Evolutionary conservation across 208 protist genomes (phyloP), one percentile per base, ranked within the genome.

Genomic region (Leishmania tarentolae): DNA sequence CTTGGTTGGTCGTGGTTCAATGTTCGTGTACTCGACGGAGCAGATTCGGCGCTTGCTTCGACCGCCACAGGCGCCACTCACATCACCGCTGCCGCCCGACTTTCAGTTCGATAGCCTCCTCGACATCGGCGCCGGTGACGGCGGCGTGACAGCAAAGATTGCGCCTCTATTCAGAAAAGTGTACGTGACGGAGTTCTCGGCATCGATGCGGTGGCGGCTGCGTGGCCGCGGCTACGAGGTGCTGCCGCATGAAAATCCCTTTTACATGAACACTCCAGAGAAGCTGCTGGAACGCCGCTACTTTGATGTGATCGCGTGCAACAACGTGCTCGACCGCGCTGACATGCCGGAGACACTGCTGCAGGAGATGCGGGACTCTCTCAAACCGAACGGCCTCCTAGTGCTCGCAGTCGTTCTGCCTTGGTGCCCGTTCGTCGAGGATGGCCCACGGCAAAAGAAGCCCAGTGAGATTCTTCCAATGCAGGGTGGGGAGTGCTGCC

Each of bases 391-490:
- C 73, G 86, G 90, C 46, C 17, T 93, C 15, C 74, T 96, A 74
- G 86, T 97, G 47, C 83, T 97, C 17, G 92, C 94, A 0, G 92
- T 97, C 75, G 94, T 97, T 52, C 79, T 97, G 70, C 94, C 94
- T 50, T 97, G 94, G 93, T 97, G 94, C 79, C 94, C 94, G 6
- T 96, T 97, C 74, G 94, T 97, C 13, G 92, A 97, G 88, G 68
- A 91, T 65, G 88, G 90, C 53, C 83, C 37, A 8, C 72, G 53
- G 37, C 91, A 95, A 82, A 83, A 84, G 53, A 59, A n/a, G n/a
- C 94, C 94, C 50, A 71, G 79, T 42, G 90, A 97, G 87, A 42
- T 44, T 76, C 86, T 97, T 80, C 91, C 90, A 13, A 97, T 97
- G 94, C 69, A 83, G 40, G 94, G 94, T 24, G 94, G 91, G 4